Percentiles rank a stretch among this genome's conserved stretches.
Evolutionary conservation across 2,329 filamentous ascomycete species (phyloP).

Genomic region (Fusarium brachygibbosum): DNA sequence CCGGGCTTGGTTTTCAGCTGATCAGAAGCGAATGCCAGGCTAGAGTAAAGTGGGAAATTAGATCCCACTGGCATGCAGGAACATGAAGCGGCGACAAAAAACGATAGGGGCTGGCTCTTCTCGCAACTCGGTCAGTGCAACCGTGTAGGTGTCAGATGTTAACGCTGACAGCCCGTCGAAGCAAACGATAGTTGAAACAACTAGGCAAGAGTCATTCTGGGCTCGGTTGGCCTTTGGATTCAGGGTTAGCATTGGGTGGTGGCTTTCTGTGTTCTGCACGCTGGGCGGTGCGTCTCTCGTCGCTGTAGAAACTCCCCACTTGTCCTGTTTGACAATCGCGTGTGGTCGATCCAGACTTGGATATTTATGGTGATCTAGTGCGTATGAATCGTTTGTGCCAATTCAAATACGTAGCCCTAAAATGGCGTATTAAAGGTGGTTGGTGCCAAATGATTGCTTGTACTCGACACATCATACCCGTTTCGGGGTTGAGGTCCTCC

Average conservation of each 20-base stretch:
- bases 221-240: not conserved
- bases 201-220: not conserved
- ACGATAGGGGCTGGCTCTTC: not conserved
- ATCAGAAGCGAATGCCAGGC: not conserved
- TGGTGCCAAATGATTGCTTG: not conserved
- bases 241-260: too few species aligned
- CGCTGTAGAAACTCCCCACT: conserved; percentile 15
- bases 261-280: not conserved
- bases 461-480: not conserved
- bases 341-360: not conserved
- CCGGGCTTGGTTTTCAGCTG: not conserved
- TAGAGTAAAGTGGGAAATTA: conserved; percentile 2
- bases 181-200: not conserved
- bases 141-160: not conserved
- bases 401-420: not conserved
- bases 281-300: not conserved
- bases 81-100: not conserved
- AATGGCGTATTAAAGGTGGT: not conserved
- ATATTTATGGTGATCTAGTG: not conserved
- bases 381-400: not conserved
- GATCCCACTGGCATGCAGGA: not conserved
- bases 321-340: not conserved
- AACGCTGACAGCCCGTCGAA: not conserved
- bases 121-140: not conserved
- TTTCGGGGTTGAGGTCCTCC: not conserved